These are phyloP conservation scores for Gorgonomyces haynaldii DNA, from an alignment of 192 early-diverging fungal genomes.

Conservation along the genomic window DNA sequence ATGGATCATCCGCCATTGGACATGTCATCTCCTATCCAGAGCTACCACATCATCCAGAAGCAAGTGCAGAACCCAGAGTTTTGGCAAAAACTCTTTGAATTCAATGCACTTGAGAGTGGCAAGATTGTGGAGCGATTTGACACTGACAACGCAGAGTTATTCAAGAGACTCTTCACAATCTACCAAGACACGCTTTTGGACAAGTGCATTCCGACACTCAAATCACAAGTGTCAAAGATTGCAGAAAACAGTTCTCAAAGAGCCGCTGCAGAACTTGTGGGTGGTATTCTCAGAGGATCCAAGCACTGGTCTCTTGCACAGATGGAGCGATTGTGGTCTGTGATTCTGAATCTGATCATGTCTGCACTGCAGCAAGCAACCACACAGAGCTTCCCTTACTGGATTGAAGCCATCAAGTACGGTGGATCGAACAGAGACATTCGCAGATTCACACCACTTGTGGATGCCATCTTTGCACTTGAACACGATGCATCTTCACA, in stretches of 20 bases:
- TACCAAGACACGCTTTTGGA: constrained; percentile 53
- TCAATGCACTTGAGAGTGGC: constrained; percentile 26
- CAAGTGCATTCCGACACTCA: constrained; percentile 41
- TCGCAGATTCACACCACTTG: constrained; percentile 61
- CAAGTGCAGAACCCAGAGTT: constrained; percentile 44
- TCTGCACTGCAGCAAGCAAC: constrained; percentile 52
- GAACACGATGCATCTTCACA: constrained; percentile 62
- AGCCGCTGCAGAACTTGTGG: constrained; percentile 66
- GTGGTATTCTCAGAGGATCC: constrained; percentile 70
- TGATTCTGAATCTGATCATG: constrained; percentile 51
- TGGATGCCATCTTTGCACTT: constrained; percentile 52
- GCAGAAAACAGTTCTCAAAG: constrained; percentile 72
- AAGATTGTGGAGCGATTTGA: constrained; percentile 40
- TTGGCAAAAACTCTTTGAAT: constrained; percentile 55
- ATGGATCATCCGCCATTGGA: constrained; percentile 14
- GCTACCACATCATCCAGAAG: constrained; percentile 40
- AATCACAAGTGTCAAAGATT: constrained; percentile 28
- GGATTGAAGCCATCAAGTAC: constrained; percentile 61
- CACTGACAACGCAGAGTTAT: constrained; percentile 44
- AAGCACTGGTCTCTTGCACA: constrained; percentile 67
- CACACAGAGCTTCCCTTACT: constrained; percentile 63
- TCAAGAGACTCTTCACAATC: constrained; percentile 57
- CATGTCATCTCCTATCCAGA: constrained; percentile 23
- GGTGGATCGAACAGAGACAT: constrained; percentile 58
- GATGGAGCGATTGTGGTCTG: constrained; percentile 51